Evolutionary conservation across 495 filamentous ascomycete genomes (phyloP), one percentile per base, ranked within the genome.

Genomic region (Hypoxylon fuscum): DNA sequence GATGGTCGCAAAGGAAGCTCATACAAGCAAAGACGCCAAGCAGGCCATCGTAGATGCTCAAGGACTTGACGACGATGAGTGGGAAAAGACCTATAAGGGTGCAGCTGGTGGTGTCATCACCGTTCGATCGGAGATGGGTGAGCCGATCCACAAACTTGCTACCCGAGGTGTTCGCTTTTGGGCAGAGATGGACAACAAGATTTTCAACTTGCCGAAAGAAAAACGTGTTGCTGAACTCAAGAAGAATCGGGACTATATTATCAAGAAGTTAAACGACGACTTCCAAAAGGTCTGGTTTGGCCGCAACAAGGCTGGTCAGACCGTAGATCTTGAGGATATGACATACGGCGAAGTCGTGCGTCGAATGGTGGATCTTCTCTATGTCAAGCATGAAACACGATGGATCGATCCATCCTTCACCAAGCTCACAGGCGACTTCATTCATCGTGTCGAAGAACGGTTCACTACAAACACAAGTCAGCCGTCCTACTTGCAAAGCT

Each of bases 241-340:
- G 82, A 96, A 96, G 78, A 87, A 89, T 68, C 87, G 92, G 20
- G 90, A 94, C 35, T 90, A 97, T 73, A 97, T 98, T 75, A 98
- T 98, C 79, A 88, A 90, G 80, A 96, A 96, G 76, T 87, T 98
- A 59, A 98, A 98, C 64, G 92, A 92, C 67, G 94, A 98, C 76
- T 98, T 96, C 79, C 93, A 97, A 64, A 98, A 98, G 78, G 92
- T 96, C 1, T 98, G 95, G 95, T 98, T 98, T 72, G 95, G 94
- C 44, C 86, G 90, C 60, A 97, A 97, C 75, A 82, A 88, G 65
- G 83, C 82, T 25, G 89, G 90, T 48, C 79, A 96, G 75, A 88
- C 90, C 5, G 92, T 96, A 14, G 95, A 98, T 64, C 87, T 98
- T 1, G 93, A 97, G 74, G 95, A 98, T 67, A 97, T 98, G 95